Evolutionary conservation across 2,329 filamentous ascomycete genomes (phyloP).

Genomic region (Neonectria magnoliae): DNA sequence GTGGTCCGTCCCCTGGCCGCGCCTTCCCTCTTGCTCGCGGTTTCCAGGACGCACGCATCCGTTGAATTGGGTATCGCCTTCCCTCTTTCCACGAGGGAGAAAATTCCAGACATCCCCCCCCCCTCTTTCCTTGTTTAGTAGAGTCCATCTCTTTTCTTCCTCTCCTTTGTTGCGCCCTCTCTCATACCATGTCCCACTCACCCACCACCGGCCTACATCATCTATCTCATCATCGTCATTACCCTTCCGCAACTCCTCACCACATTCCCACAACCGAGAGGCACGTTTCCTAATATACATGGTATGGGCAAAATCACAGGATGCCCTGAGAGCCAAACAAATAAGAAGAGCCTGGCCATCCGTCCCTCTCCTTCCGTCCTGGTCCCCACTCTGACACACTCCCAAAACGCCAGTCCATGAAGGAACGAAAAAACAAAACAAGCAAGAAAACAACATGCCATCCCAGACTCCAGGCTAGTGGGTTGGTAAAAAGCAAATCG

Average conservation of each 20-base stretch:
- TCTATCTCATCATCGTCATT: slow-evolving; percentile 21
- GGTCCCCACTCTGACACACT: slow-evolving; percentile 13
- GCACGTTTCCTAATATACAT: slow-evolving; percentile 24
- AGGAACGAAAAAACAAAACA: slow-evolving; percentile 24
- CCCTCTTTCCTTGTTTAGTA: slow-evolving; percentile 18
- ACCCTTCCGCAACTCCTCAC: slow-evolving; percentile 8
- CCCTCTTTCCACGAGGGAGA: slow-evolving; percentile 37
- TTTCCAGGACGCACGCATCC: slow-evolving; percentile 25
- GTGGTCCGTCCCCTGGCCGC: slow-evolving; percentile 10
- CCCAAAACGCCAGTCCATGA: slow-evolving; percentile 40
- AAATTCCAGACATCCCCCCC: slow-evolving; percentile 23
- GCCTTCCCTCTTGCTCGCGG: slow-evolving; percentile 15
- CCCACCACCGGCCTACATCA: slow-evolving; percentile 1
- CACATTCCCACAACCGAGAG: not conserved
- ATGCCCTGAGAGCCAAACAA: slow-evolving; percentile 8
- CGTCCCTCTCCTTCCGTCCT: slow-evolving; percentile 19
- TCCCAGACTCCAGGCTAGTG: slow-evolving; percentile 39
- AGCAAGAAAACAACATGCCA: slow-evolving; percentile 29
- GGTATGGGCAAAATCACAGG: slow-evolving; percentile 30
- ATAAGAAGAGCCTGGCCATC: slow-evolving; percentile 13
- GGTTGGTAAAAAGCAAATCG: slow-evolving; percentile 24
- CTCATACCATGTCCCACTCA: not conserved
- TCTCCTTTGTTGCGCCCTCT: slow-evolving; percentile 5
- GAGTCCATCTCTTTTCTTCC: slow-evolving; percentile 14
- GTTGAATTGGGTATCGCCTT: slow-evolving; percentile 42